A percentile compares a stretch with the other conserved stretches of the same genome.
These are phyloP conservation scores for Lunasporangiospora selenospora DNA, from an alignment of 192 early-diverging fungal genomes.

Conservation along the genomic window DNA sequence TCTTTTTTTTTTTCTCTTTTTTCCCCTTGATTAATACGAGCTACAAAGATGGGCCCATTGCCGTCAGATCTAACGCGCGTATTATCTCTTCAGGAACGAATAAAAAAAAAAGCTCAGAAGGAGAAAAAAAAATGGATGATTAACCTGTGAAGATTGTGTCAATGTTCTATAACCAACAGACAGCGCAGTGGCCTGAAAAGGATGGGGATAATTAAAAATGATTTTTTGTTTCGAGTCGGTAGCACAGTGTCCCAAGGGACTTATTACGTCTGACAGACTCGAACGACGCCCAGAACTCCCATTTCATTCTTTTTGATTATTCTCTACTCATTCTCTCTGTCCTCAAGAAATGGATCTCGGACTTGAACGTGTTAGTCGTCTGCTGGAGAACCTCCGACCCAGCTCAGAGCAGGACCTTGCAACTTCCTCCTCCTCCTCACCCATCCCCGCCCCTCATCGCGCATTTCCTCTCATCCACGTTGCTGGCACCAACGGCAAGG, in stretches of 20 bases:
- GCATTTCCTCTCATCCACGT: conserved; percentile 69
- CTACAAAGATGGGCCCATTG: no score
- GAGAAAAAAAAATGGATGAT: background rate
- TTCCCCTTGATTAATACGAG: no score
- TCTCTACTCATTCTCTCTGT: background rate
- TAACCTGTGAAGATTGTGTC: no score
- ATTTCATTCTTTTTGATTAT: background rate
- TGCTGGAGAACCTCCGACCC: conserved; percentile 48
- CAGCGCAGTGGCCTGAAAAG: no score
- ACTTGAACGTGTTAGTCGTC: conserved; percentile 51
- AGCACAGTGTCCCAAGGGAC: no score
- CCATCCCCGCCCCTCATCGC: conserved; percentile 51
- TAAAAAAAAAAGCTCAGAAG: background rate
- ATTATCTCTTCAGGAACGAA: background rate
- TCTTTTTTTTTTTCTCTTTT: no score
- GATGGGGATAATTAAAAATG: no score
- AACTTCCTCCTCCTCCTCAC: background rate
- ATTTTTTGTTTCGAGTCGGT: no score
- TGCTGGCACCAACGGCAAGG: conserved; percentile 89
- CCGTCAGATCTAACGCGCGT: no score
- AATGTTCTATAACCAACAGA: no score
- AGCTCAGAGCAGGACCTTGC: no score
- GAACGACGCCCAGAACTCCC: background rate
- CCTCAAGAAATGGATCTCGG: conserved; percentile 59
- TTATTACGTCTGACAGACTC: no score